A percentile compares a stretch with the other conserved stretches of the same genome.
Evolutionary conservation across 2,329 filamentous ascomycete genomes (phyloP).

Genomic region (Pseudofabraea citricarpa): DNA sequence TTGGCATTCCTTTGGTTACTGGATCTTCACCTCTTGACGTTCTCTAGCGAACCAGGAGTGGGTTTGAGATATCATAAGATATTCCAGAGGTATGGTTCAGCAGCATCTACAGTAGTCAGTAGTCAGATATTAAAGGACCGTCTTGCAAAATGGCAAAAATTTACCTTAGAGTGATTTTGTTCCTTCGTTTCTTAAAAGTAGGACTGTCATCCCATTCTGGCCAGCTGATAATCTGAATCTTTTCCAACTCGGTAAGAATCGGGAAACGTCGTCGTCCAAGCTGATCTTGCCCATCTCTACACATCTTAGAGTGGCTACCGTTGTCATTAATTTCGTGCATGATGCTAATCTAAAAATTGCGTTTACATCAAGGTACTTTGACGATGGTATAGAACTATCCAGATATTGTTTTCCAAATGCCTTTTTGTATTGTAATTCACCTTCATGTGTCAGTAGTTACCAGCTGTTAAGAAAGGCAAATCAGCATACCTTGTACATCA

Average conservation of each 20-base stretch:
- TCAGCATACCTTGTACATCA: constrained; percentile 11
- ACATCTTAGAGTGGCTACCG: constrained; percentile 49
- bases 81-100: constrained; percentile 20
- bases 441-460: constrained; percentile 16
- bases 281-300: constrained; percentile 44
- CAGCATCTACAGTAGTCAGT: not conserved
- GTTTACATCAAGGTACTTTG: constrained; percentile 29
- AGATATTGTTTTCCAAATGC: constrained; percentile 31
- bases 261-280: constrained; percentile 38
- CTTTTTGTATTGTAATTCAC: constrained; percentile 30
- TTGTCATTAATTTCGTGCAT: constrained; percentile 51
- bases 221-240: constrained; percentile 17
- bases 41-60: constrained; percentile 6
- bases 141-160: not conserved
- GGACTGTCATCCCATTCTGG: constrained; percentile 11
- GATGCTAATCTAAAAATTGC: constrained; percentile 45
- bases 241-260: constrained; percentile 17
- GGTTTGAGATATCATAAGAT: constrained; percentile 11
- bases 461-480: not conserved
- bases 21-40: constrained; percentile 2
- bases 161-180: constrained; percentile 18
- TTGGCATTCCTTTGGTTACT: not conserved
- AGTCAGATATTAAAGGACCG: not conserved
- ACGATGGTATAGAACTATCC: constrained; percentile 49
- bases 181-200: constrained; percentile 6